Evolutionary conservation across 2,329 filamentous ascomycete species (phyloP), one percentile per base, ranked within the genome.

Genomic region (Rugonectria rugulosa): DNA sequence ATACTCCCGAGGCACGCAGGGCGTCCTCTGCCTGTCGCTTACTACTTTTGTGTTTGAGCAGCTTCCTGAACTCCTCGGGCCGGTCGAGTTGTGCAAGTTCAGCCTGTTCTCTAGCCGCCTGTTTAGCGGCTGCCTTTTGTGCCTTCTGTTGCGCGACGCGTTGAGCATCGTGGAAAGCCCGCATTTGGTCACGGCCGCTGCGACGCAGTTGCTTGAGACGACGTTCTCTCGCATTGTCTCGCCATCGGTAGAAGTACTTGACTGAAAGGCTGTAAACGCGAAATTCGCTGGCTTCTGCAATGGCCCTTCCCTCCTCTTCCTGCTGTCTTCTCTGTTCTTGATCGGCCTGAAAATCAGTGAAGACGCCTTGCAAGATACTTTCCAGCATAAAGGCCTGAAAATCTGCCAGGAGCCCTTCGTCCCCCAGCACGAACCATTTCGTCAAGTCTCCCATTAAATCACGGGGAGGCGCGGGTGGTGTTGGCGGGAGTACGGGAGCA

Each of bases 161-260:
- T 48, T 75, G 75, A 4, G 73, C 72, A 21, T 74, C 71, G 24
- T 77, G 76, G 64, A 80, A 84, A 3, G 73, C 70, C 23, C 76
- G 77, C 59, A 81, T 75, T 57, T 81, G 77, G 34, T 84, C 81
- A 45, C 81, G 78, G 17, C 80, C 82, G 34, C 78, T 75, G 26
- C 75, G 76, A 7, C 83, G 80, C 19, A 84, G 76, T n/a, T 75
- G 75, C 52, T 78, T 76, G 14, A 82, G 75, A 3, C 79, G 76
- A 15, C 75, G 77, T 40, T 78, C 75, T 11, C 82, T 76, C 8
- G 79, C 81, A 32, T 71, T 76, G 12, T 79, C 68, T 43, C 77
- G 80, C 84, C 84, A 87, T 15, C 74, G 74, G 61, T 85, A 85
- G 56, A 86, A 85, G 67, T 76, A 86, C 42, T 79, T 84, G 55